Base-by-base conservation (phyloP, 441 rosid species). In the Eruca vesicaria region DNA sequence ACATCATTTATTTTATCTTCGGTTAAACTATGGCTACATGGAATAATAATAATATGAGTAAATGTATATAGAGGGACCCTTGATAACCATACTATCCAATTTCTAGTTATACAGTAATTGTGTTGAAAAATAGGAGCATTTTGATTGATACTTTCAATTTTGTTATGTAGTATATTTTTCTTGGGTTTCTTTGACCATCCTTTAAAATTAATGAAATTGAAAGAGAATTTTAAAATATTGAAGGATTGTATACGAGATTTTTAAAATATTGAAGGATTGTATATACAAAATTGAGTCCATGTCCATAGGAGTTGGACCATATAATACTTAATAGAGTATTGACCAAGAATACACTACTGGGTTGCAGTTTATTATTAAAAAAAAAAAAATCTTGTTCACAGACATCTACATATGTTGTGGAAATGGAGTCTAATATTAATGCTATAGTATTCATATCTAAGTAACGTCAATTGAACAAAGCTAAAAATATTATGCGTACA, bases 1-100 rank as follows among this genome's bases (percentile, higher is more conserved):
- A 3, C 10, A 3, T 21, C 41, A 59, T 8, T n/a, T 21, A 4
- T 16, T 21, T 14, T 35, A 20, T 43, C 9, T 66, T 19, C 18
- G 3, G 31, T 19, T 38, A 66, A 29, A 38, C 45, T 38, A 38
- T 38, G n/a, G 45, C 45, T 35, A 35, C 6, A n/a, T 38, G 45
- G n/a, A 16, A 15, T 16, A 33, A 45, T 57, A 29, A 63, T 53
- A 18, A 19, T 63, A 12, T 26, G 18, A 26, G 5, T 36, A 69
- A 20, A 45, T 45, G 19, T 31, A 45, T 32, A n/a, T 15, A 43
- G 66, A 5, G 62, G 80, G 76, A 70, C 76, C 71, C 71, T 57
- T 45, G 72, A 70, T 45, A 29, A 63, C 18, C 0, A 32, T 48
- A 10, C 4, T 53, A 58, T 67, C 6, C 35, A 2, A 48, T 71